Conservation (phyloP, 208 protist species). For the Acanthamoeba polyphaga region DNA sequence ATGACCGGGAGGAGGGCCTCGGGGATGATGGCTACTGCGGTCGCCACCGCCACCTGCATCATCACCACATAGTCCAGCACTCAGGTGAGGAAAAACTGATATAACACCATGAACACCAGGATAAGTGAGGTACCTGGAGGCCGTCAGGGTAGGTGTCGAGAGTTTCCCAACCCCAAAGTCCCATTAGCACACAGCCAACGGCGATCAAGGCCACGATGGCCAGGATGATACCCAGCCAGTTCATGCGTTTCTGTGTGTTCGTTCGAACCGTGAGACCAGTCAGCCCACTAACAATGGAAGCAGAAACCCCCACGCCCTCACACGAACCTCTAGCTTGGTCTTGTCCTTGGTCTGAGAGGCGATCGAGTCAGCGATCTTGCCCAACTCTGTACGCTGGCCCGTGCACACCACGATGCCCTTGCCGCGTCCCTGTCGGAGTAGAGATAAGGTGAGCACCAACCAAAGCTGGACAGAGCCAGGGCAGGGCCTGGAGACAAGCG, state of each 20-base stretch:
- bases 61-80: neutral
- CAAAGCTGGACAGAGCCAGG: neutral
- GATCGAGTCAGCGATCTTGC: constrained; percentile 65
- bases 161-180: constrained; percentile 37
- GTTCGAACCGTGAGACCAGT: neutral
- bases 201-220: constrained; percentile 33
- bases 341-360: neutral
- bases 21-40: constrained; percentile 98
- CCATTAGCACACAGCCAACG: constrained; percentile 33
- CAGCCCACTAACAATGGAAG: neutral
- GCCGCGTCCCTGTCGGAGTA: neutral
- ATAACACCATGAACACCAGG: neutral
- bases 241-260: constrained; percentile 28
- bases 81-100: constrained; percentile 92
- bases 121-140: neutral
- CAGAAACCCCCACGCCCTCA: neutral
- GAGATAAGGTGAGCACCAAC: neutral
- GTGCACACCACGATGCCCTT: constrained; percentile 68
- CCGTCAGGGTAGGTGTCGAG: constrained; percentile 24
- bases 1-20: constrained; percentile 95
- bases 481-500: neutral
- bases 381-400: constrained; percentile 55
- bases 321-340: constrained; percentile 45
- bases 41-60: constrained; percentile 93
- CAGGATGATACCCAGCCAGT: constrained; percentile 51